Conservation (phyloP, 129 eudicot genomes). For the Lactuca sativa region DNA sequence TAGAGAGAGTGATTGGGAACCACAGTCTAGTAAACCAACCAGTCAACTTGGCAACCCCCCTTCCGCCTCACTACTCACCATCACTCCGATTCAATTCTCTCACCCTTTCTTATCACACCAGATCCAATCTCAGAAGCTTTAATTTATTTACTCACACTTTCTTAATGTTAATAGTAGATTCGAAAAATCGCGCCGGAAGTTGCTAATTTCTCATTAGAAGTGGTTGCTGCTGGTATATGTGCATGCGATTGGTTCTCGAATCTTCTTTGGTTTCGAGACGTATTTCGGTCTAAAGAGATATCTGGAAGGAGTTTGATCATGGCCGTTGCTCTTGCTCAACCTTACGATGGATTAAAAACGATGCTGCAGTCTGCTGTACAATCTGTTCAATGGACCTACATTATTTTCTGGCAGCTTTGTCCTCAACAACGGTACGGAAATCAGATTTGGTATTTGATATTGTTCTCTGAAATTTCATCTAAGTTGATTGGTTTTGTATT, state of each 20-base stretch:
- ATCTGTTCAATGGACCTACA: slow-evolving; percentile 76
- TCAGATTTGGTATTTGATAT: not conserved
- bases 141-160: not conserved
- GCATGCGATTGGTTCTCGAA: not conserved
- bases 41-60: not conserved
- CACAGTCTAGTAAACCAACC: not conserved
- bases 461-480: not conserved
- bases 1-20: not conserved
- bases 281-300: not conserved
- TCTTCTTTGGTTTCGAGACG: not conserved
- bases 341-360: slow-evolving; percentile 38
- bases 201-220: not conserved
- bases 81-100: not conserved
- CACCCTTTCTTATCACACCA: slow-evolving; percentile 19
- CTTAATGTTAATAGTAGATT: not conserved
- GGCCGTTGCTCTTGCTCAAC: slow-evolving; percentile 17
- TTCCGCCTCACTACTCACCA: not conserved
- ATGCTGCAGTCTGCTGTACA: slow-evolving; percentile 67
- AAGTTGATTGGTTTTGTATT: not conserved
- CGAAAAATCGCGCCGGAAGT: not conserved
- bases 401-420: slow-evolving; percentile 73
- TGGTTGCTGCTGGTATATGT: not conserved
- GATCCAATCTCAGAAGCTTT: no score
- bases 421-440: slow-evolving; percentile 59
- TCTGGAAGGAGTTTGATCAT: not conserved